Percentiles rank a stretch among this genome's conserved stretches.
phyloP scores from a whole-genome alignment of 108 stramenopile species.

The Cyclotella choctawhatcheeana region DNA sequence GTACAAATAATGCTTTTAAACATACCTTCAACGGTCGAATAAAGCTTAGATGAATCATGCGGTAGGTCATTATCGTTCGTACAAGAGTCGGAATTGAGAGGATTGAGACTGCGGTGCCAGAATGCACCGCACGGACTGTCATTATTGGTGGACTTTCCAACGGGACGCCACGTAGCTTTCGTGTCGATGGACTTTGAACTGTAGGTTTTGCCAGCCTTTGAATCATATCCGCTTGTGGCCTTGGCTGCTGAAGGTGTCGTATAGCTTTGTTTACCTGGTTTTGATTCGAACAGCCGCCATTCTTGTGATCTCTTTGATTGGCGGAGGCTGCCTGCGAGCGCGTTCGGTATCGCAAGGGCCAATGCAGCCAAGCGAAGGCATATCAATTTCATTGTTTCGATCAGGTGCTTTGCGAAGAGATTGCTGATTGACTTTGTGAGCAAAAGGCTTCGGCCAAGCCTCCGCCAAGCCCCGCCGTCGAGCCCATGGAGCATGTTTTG shows the following conservation, averaged over 20 bases:
- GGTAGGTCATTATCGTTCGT: slow-evolving; percentile 1
- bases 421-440: not conserved
- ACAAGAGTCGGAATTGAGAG: slow-evolving; percentile 2
- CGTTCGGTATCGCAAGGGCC: not conserved
- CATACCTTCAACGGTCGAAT: slow-evolving; percentile 16
- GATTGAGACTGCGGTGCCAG: slow-evolving; percentile 2
- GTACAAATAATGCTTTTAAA: not conserved
- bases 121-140: not conserved
- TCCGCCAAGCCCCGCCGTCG: not conserved
- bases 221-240: too few relatives aligned
- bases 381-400: not conserved
- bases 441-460: not conserved
- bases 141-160: not conserved
- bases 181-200: not conserved
- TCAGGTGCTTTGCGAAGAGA: not conserved
- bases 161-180: not conserved
- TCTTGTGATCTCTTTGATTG: not conserved
- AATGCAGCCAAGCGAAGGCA: not conserved
- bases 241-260: not conserved
- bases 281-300: not conserved
- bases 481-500: too few relatives aligned
- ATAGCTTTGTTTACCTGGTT: slow-evolving; percentile 1
- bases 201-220: too few relatives aligned
- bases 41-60: not conserved
- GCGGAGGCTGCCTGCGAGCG: not conserved